These are phyloP conservation scores for Teunomyces atbi DNA, from an alignment of 805 yeast genomes.

Conservation along the genomic window DNA sequence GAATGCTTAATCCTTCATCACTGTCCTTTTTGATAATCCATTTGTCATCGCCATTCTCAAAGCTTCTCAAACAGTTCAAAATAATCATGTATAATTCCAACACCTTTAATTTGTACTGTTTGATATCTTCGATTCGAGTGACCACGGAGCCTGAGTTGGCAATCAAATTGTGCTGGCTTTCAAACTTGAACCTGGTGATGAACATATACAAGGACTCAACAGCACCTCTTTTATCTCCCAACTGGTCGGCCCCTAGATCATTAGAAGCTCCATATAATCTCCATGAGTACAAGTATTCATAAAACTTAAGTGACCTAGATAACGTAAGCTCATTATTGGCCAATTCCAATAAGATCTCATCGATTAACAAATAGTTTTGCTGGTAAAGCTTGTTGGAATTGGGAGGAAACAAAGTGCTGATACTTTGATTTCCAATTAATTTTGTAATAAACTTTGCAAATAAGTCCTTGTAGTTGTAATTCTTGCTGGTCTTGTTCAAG, in stretches of 20 bases:
- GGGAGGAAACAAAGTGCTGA: conserved; percentile 23
- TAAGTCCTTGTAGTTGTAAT: conserved; percentile 13
- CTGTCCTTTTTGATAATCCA: conserved; percentile 32
- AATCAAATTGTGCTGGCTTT: conserved; percentile 16
- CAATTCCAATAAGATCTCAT: conserved; percentile 28
- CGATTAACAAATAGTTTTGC: conserved; percentile 30
- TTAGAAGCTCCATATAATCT: conserved; percentile 30
- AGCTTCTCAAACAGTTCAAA: conserved; percentile 36
- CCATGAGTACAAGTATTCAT: conserved; percentile 42
- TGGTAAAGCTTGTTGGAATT: conserved; percentile 17
- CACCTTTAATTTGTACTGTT: conserved; percentile 36
- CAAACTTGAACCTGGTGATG: conserved; percentile 33
- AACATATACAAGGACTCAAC: conserved; percentile 39
- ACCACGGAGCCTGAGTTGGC: conserved; percentile 7
- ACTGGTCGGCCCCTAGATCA: conserved; percentile 10
- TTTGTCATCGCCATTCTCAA: conserved; percentile 31
- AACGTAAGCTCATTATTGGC: conserved; percentile 32
- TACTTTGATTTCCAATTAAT: conserved; percentile 21
- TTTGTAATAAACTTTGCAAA: conserved; percentile 26
- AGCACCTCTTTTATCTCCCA: conserved; percentile 44
- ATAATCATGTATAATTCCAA: conserved; percentile 43
- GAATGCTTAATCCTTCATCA: conserved; percentile 15
- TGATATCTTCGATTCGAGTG: conserved; percentile 19
- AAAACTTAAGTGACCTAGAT: conserved; percentile 29
- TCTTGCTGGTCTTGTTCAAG: conserved; percentile 8